Percentiles rank a stretch among this genome's conserved stretches.
These are phyloP conservation scores for Leptographium radiaticola DNA, from an alignment of 2,329 filamentous ascomycete species.

Conservation along the genomic window DNA sequence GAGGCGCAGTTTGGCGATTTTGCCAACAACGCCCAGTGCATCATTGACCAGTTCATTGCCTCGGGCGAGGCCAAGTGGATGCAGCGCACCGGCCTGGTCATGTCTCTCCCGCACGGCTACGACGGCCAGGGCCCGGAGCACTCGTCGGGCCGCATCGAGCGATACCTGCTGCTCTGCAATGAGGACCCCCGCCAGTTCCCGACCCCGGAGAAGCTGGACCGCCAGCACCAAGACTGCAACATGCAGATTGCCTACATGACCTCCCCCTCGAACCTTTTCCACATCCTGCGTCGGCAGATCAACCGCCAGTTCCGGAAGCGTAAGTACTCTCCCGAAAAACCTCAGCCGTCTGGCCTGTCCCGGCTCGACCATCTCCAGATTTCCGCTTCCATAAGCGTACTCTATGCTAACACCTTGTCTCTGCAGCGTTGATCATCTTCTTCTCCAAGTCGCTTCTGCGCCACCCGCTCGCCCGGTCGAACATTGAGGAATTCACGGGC, in stretches of 20 bases:
- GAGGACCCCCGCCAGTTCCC: slow-evolving; percentile 95
- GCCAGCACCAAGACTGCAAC: slow-evolving; percentile 98
- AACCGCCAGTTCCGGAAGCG: slow-evolving; percentile 98
- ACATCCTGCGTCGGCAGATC: slow-evolving; percentile 92
- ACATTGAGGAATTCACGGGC: slow-evolving; percentile 80
- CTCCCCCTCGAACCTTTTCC: slow-evolving; percentile 91
- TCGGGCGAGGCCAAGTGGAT: slow-evolving; percentile 98
- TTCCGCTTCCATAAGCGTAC: not conserved
- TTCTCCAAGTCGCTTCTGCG: slow-evolving; percentile 96
- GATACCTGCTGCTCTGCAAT: slow-evolving; percentile 93
- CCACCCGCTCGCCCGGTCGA: slow-evolving; percentile 81
- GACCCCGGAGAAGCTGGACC: slow-evolving; percentile 72
- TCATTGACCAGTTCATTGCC: slow-evolving; percentile 97
- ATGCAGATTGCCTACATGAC: slow-evolving; percentile 98
- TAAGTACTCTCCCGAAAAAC: slow-evolving; percentile 34
- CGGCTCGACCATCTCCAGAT: not conserved
- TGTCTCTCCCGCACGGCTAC: slow-evolving; percentile 94
- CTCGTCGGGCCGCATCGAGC: slow-evolving; percentile 92
- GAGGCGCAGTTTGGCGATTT: slow-evolving; percentile 99
- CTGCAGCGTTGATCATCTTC: slow-evolving; percentile 78
- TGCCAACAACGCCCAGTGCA: slow-evolving; percentile 97
- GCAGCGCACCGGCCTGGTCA: slow-evolving; percentile 89
- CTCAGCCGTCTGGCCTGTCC: not conserved
- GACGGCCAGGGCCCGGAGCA: slow-evolving; percentile 97
- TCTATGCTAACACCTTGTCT: slow-evolving; percentile 11